Evolutionary conservation across 148 eudicot species (phyloP), one percentile per base, ranked within the genome.

Genomic region (Persicaria tinctoria): DNA sequence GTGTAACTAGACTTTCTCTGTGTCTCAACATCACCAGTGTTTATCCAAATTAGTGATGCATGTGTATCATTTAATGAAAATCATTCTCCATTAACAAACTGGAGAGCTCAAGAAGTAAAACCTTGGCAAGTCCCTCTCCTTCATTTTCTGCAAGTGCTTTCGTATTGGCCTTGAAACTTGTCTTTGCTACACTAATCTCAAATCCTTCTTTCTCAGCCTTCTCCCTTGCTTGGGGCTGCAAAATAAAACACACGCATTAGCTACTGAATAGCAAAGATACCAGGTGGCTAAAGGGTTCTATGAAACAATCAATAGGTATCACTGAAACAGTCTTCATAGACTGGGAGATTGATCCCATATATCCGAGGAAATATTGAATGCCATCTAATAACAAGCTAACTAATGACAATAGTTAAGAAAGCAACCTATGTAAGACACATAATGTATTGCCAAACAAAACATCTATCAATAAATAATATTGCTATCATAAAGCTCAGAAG

Each of bases 81-180:
- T 0, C 23, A 17, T 17, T 59, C 64, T 18, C 7, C 38, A 3
- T 17, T 0, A 32, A 16, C n/a, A 63, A 63, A 27, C 27, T 32
- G 68, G 68, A 32, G 5, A 63, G 68, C 4, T 11, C 7, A 71
- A 48, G 14, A 68, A 41, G 70, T 73, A 63, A 76, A 75, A 96
- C 99, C 99, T 96, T 95, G 78, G 99, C 99, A 72, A 92, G 80
- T 76, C 99, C 99, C 78, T 96, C 99, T 63, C 89, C 99, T 86
- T 96, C 99, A 89, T 96, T 96, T 87, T 96, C 99, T 46, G 99
- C 99, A 68, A 96, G 90, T 45, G 99, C 99, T 82, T 96, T 96
- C 14, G 99, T 90, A 86, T 95, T 95, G 62, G 98, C 98, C 87
- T 95, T 95, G 92, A 95, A 95, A 83, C 98, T 95, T 75, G 98